These are phyloP conservation scores for Eucalyptus leucophloia DNA, from an alignment of 345 rosid species.

Conservation along the genomic window DNA sequence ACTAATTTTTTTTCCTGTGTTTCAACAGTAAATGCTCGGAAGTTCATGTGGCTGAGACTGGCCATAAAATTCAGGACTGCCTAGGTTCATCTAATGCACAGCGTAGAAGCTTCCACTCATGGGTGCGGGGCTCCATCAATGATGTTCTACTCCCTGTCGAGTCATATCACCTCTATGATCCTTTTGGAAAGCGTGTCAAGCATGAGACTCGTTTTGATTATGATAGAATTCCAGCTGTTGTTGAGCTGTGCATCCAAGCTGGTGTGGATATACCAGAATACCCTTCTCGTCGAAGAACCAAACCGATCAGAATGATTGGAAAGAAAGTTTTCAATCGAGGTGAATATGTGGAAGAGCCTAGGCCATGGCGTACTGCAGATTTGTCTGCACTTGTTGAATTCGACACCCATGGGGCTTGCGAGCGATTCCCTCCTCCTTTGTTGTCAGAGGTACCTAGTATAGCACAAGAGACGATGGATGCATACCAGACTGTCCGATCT, in stretches of 20 bases:
- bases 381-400: constrained; percentile 47
- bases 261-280: constrained; percentile 79
- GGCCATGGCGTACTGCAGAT: constrained; percentile 22
- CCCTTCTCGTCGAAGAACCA: constrained; percentile 70
- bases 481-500: constrained; percentile 45
- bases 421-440: constrained; percentile 38
- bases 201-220: constrained; percentile 76
- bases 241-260: constrained; percentile 86
- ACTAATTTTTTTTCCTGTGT: background rate
- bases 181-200: constrained; percentile 64
- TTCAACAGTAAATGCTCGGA: constrained; percentile 62
- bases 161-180: constrained; percentile 79
- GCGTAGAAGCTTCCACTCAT: constrained; percentile 49
- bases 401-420: constrained; percentile 56
- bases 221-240: constrained; percentile 79
- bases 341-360: constrained; percentile 51
- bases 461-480: constrained; percentile 73
- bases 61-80: constrained; percentile 61
- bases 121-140: constrained; percentile 66
- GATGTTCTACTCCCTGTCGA: constrained; percentile 77
- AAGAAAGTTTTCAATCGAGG: constrained; percentile 64
- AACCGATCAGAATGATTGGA: constrained; percentile 67
- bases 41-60: constrained; percentile 59
- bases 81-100: constrained; percentile 24
- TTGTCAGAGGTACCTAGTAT: constrained; percentile 41